Conservation (phyloP, 2,329 filamentous ascomycete genomes). For the Colletotrichum sp. region DNA sequence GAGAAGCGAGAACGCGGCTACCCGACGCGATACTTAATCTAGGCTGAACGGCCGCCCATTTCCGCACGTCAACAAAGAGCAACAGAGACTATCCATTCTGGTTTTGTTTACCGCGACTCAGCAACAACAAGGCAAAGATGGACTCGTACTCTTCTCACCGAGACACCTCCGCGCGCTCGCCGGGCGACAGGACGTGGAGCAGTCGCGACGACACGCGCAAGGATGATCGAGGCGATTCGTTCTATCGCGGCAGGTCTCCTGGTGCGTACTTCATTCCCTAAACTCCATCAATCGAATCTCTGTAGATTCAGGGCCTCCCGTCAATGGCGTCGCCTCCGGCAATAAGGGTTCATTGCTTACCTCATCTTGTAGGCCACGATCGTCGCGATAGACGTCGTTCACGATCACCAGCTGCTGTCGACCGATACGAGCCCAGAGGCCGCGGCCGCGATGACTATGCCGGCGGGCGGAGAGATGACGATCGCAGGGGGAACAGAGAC, state of each 20-base stretch:
- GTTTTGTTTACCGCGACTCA: neutral
- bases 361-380: constrained; percentile 52
- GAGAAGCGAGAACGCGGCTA: constrained; percentile 28
- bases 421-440: constrained; percentile 76
- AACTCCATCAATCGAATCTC: neutral
- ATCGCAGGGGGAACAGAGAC: constrained; percentile 48
- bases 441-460: constrained; percentile 73
- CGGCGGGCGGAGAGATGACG: constrained; percentile 59
- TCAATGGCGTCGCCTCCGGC: neutral
- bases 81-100: neutral
- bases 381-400: constrained; percentile 68
- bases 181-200: constrained; percentile 57
- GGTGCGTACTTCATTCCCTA: constrained; percentile 56
- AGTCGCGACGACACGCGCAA: constrained; percentile 59
- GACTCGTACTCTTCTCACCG: constrained; percentile 61
- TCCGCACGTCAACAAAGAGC: neutral
- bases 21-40: constrained; percentile 26
- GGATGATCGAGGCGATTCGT: constrained; percentile 62
- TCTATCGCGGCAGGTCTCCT: constrained; percentile 72
- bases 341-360: constrained; percentile 3
- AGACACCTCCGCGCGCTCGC: constrained; percentile 57
- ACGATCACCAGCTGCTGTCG: constrained; percentile 73
- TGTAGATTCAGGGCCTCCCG: neutral
- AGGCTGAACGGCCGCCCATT: constrained; percentile 10
- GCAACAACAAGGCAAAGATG: constrained; percentile 40